Conservation (phyloP, 352 stramenopile genomes). For the Thalassiosira exigua region DNA sequence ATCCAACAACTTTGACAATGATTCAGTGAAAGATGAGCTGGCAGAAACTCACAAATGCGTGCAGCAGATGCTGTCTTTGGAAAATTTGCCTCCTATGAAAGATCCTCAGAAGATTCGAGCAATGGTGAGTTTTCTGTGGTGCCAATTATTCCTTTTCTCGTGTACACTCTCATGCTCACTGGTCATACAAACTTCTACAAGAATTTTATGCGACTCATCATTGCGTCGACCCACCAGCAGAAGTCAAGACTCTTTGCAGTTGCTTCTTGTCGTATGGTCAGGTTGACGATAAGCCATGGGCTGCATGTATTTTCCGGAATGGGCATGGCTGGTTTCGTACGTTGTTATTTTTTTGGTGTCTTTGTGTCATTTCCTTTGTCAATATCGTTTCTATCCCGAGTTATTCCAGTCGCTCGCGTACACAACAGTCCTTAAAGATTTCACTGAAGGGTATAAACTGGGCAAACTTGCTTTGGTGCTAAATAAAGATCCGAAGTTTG, state of each 20-base stretch:
- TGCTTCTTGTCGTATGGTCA: constrained; percentile 16
- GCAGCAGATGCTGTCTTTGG: background rate
- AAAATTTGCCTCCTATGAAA: constrained; percentile 16
- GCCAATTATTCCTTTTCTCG: background rate
- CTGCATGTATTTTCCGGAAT: too few relatives aligned
- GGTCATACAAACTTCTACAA: background rate
- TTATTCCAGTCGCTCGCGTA: background rate
- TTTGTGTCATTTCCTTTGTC: too few relatives aligned
- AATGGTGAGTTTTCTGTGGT: constrained; percentile 8
- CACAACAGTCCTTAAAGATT: constrained; percentile 1
- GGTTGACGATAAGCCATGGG: constrained; percentile 20
- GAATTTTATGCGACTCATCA: background rate
- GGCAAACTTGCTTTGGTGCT: constrained; percentile 12
- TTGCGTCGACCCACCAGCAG: constrained; percentile 1
- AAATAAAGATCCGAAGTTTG: background rate
- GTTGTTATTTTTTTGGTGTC: background rate
- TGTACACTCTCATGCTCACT: background rate
- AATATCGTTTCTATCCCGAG: too few relatives aligned
- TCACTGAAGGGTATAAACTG: constrained; percentile 19
- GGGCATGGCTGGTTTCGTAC: too few relatives aligned
- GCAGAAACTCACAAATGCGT: background rate
- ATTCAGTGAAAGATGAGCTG: background rate
- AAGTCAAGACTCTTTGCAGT: constrained; percentile 12
- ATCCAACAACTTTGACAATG: constrained; percentile 15
- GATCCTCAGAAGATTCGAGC: constrained; percentile 11